A percentile compares a stretch with the other conserved stretches of the same genome.
phyloP scores from a whole-genome alignment of 192 early-diverging fungal species.

The Borealophlyctis nickersoniae region DNA sequence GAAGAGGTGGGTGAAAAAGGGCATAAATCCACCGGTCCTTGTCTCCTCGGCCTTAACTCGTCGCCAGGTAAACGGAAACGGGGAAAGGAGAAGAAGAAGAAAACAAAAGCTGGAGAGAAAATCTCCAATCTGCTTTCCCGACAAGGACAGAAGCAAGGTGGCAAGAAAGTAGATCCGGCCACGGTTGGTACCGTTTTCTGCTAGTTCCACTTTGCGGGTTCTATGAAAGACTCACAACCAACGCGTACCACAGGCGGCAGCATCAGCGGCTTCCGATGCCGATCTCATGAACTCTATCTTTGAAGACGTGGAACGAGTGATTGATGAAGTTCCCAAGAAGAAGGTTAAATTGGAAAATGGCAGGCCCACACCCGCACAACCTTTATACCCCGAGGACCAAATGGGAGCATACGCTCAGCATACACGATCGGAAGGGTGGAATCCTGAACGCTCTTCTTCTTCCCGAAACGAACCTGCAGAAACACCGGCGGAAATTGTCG shows the following conservation, averaged over 20 bases:
- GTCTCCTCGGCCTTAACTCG: neutral
- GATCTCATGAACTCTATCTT: constrained; percentile 43
- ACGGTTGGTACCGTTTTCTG: neutral
- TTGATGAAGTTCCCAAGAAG: constrained; percentile 14
- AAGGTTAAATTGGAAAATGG: constrained; percentile 3
- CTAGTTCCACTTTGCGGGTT: constrained; percentile 8
- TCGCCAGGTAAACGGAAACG: constrained; percentile 33
- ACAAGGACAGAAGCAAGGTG: constrained; percentile 29
- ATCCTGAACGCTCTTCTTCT: neutral
- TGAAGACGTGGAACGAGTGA: constrained; percentile 27
- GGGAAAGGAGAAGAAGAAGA: constrained; percentile 31
- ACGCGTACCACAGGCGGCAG: neutral
- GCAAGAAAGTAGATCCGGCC: constrained; percentile 13
- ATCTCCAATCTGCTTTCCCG: constrained; percentile 43
- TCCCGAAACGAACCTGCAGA: neutral
- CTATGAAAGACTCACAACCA: constrained; percentile 14
- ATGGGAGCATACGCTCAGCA: neutral
- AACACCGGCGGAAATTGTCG: neutral
- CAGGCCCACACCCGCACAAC: neutral
- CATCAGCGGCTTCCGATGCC: constrained; percentile 25
- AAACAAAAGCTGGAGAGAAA: constrained; percentile 23
- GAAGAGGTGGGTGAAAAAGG: constrained; percentile 5
- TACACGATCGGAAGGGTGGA: neutral
- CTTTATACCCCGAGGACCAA: neutral
- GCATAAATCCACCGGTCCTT: neutral